These are phyloP conservation scores for Lipomyces kockii DNA, from an alignment of 805 yeast genomes.

Conservation along the genomic window DNA sequence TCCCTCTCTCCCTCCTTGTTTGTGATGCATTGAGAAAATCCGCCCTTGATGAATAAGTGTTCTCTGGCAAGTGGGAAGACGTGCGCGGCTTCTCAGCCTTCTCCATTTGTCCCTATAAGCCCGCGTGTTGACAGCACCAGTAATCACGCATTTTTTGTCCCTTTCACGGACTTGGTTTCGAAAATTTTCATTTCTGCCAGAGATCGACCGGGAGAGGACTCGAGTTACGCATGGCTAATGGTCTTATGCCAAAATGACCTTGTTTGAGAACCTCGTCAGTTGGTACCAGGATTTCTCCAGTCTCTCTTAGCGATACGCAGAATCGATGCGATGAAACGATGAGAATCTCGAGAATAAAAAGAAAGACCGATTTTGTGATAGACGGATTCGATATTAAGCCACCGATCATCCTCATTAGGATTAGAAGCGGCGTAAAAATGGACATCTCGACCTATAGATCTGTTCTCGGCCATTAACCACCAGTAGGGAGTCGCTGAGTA, in stretches of 20 bases:
- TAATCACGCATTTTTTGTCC: background rate
- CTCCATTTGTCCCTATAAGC: background rate
- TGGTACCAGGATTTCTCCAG: background rate
- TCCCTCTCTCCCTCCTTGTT: background rate
- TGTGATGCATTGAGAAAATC: background rate
- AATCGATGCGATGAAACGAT: background rate
- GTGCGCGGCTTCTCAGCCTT: background rate
- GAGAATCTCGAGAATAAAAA: background rate
- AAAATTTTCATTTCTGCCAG: background rate
- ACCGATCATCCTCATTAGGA: background rate
- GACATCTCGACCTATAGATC: slow-evolving; percentile 3
- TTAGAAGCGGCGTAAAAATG: background rate
- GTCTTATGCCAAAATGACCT: background rate
- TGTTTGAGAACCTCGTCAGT: background rate
- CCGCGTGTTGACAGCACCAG: background rate
- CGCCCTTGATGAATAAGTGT: background rate
- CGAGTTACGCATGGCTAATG: background rate
- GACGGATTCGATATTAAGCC: background rate
- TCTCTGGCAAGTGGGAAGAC: background rate
- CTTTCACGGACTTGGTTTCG: background rate
- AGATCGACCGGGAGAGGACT: background rate
- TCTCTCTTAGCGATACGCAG: background rate
- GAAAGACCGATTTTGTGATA: background rate
- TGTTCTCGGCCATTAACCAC: background rate
- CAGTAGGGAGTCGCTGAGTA: background rate